Percentiles rank a stretch among this genome's conserved stretches.
Evolutionary conservation across 2,329 filamentous ascomycete genomes (phyloP).

Genomic region (Aureobasidium lini): DNA sequence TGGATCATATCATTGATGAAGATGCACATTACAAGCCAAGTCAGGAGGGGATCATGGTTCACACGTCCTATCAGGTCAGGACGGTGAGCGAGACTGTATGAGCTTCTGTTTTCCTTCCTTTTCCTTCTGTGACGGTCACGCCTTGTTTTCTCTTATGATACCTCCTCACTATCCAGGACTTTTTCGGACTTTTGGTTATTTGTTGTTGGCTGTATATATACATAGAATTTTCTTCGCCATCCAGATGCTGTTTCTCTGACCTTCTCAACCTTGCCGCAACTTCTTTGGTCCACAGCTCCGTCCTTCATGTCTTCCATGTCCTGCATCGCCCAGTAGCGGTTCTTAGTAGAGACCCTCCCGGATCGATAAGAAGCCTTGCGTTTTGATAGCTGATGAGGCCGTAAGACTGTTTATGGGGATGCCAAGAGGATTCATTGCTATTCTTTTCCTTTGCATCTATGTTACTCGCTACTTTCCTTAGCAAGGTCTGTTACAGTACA

Average conservation of each 20-base stretch:
- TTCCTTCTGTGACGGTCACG: neutral
- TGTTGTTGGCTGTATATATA: neutral
- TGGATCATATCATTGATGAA: constrained; percentile 3
- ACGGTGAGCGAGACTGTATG: constrained; percentile 2
- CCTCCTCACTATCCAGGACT: neutral
- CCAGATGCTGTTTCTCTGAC: no score
- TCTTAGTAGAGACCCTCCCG: no score
- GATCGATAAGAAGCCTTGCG: no score
- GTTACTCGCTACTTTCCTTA: no score
- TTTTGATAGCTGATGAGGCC: no score
- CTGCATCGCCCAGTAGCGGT: no score
- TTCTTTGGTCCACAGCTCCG: no score
- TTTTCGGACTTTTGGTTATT: neutral
- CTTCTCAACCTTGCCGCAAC: no score
- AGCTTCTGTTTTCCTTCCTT: neutral
- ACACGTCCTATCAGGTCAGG: constrained; percentile 10
- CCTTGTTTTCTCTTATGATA: neutral
- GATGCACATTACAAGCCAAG: neutral
- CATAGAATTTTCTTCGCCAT: neutral
- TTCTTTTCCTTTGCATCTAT: no score
- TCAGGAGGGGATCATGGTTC: constrained; percentile 9
- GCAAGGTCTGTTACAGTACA: no score
- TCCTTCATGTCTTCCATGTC: no score
- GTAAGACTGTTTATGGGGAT: rapidly evolving
- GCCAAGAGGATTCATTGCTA: no score